These are phyloP conservation scores for Bipolaris zeicola DNA, from an alignment of 2,329 filamentous ascomycete species.

Conservation along the genomic window DNA sequence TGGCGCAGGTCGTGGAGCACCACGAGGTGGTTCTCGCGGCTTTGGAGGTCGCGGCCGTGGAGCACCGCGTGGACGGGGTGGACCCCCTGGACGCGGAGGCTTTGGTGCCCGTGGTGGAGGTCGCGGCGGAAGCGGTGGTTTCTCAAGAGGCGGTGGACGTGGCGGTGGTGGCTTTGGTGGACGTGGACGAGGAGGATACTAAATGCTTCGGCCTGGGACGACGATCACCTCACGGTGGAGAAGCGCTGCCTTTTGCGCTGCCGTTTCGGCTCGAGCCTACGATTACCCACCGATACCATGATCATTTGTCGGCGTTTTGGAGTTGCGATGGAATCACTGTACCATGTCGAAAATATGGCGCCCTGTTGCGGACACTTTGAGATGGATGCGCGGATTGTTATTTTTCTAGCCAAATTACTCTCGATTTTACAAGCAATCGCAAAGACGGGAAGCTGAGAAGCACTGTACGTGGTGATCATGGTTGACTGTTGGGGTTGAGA, in stretches of 20 bases:
- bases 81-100: constrained; percentile 52
- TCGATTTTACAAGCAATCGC: constrained; percentile 8
- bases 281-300: constrained; percentile 42
- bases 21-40: constrained; percentile 39
- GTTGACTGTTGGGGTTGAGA: not conserved
- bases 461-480: not conserved
- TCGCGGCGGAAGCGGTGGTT: constrained; percentile 30
- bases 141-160: constrained; percentile 45
- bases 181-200: constrained; percentile 42
- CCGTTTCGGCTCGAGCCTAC: constrained; percentile 26
- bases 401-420: constrained; percentile 17
- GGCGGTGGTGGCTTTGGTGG: constrained; percentile 54
- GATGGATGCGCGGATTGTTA: constrained; percentile 10
- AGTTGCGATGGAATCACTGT: constrained; percentile 32
- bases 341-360: constrained; percentile 35
- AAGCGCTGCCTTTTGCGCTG: constrained; percentile 23
- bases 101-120: constrained; percentile 24
- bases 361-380: constrained; percentile 20
- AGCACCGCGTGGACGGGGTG: constrained; percentile 56
- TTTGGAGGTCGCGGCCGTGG: constrained; percentile 52
- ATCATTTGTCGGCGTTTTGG: constrained; percentile 43
- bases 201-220: constrained; percentile 18
- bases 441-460: constrained; percentile 4
- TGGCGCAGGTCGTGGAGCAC: constrained; percentile 65
- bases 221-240: constrained; percentile 17